A percentile compares a stretch with the other conserved stretches of the same genome.
Conservation (phyloP, 2,329 filamentous ascomycete species). For the Ascochyta rabiei region DNA sequence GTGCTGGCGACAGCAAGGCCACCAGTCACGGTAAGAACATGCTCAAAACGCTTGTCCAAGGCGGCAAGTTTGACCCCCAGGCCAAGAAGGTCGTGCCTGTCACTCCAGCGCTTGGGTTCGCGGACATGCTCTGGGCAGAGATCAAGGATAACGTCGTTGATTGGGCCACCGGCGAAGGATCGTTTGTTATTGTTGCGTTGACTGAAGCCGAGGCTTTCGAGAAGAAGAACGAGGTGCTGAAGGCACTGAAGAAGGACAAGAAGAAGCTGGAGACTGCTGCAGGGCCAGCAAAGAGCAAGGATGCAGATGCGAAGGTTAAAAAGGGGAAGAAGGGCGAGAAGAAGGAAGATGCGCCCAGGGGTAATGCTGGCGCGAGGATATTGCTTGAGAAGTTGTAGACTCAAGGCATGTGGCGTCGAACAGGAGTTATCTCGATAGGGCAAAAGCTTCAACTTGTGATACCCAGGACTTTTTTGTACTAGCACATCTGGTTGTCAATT, state of each 20-base stretch:
- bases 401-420: not conserved
- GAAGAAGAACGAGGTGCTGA: constrained; percentile 69
- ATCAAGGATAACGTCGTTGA: constrained; percentile 76
- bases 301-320: constrained; percentile 29
- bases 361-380: constrained; percentile 56
- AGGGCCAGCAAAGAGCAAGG: constrained; percentile 32
- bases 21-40: constrained; percentile 75
- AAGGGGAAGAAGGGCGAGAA: constrained; percentile 49
- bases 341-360: constrained; percentile 44
- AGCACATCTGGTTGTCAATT: not conserved
- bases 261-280: constrained; percentile 73
- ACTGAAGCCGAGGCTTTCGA: constrained; percentile 75
- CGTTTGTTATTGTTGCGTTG: constrained; percentile 83
- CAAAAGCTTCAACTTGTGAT: constrained; percentile 18
- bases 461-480: not conserved
- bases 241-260: constrained; percentile 74
- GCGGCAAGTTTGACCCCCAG: constrained; percentile 81
- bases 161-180: constrained; percentile 87
- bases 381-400: constrained; percentile 51
- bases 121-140: constrained; percentile 77
- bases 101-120: constrained; percentile 80
- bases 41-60: constrained; percentile 89
- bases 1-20: constrained; percentile 49
- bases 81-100: constrained; percentile 72
- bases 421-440: constrained; percentile 6